Base-by-base conservation (phyloP, 371 early-diverging fungal species). In the Syncephalis fuscata region DNA sequence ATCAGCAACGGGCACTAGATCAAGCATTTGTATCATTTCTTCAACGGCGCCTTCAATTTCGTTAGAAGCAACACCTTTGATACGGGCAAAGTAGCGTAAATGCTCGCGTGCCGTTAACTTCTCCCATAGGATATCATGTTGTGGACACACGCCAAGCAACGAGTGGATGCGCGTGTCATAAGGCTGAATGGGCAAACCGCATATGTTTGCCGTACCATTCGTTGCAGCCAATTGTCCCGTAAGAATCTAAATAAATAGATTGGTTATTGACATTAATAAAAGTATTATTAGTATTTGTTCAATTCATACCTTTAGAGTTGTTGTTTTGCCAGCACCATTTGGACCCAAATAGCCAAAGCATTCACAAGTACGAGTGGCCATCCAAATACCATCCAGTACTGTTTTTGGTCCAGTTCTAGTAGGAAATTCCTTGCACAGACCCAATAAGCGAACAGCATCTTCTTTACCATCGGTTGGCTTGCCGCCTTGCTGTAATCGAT, bases 331-430 rank as follows among this genome's bases (percentile, higher is more conserved):
- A 10, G 67, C 67, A 38, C 68, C 68, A 48, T 68, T 68, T 16
- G 68, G 68, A 8, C 68, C 80, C 10, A 82, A 53, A 20, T 80
- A 60, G 3, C 81, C 80, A 65, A 80, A 79, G 37, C 68, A 63
- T 41, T 64, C 54, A 44, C 10, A 7, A 4, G 32, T 32, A 32
- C 32, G 32, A 7, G 32, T 32, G 4, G 32, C 32, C 32, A 32
- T 32, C 32, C 32, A 32, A 11, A 32, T 32, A 32, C 32, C 32
- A 32, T 32, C 11, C 32, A 32, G 11, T 32, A 32, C 32, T 4
- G 32, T 32, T 32, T 32, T 32, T 32, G 32, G 32, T 32, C 32
- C 32, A 4, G 11, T 7, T 32, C 32, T 4, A 32, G 7, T 32
- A 11, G 48, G 50, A 24, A 54, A 64, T 15, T 25, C 45, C 45